These are phyloP conservation scores for Yamadazyma kanchanaburiensis DNA, from an alignment of 1,139 yeast genomes.

Conservation along the genomic window DNA sequence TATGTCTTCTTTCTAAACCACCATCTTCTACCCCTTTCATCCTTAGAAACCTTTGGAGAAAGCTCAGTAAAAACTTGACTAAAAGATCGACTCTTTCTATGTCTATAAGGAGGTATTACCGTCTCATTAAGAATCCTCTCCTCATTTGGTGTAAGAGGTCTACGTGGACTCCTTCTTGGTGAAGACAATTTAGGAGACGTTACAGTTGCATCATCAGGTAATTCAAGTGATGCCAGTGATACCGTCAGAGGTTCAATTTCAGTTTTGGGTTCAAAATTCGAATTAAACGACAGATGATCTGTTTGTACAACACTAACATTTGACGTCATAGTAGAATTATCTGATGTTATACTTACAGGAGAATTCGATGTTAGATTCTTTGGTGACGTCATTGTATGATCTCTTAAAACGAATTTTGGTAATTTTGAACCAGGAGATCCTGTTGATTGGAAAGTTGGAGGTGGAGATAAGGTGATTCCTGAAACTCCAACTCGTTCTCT, in stretches of 20 bases:
- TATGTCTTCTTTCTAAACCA: too few species aligned
- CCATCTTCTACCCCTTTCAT: too few species aligned
- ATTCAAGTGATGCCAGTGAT: constrained; percentile 8
- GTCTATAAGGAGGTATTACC: constrained; percentile 22
- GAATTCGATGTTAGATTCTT: constrained; percentile 18
- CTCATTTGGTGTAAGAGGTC: constrained; percentile 30
- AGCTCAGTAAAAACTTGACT: constrained; percentile 9
- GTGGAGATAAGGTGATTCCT: constrained; percentile 12
- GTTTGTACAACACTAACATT: constrained; percentile 29
- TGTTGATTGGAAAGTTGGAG: constrained; percentile 8
- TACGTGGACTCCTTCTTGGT: constrained; percentile 17
- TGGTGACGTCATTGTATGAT: constrained; percentile 7
- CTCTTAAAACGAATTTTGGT: constrained; percentile 6
- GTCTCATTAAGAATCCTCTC: constrained; percentile 25
- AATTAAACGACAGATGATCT: constrained; percentile 28
- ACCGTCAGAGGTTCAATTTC: background rate
- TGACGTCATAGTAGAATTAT: constrained; percentile 28
- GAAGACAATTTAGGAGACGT: constrained; percentile 2
- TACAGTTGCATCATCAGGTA: constrained; percentile 1
- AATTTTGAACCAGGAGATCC: constrained; percentile 2
- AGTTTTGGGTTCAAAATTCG: constrained; percentile 12
- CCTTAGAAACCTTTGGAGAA: constrained; percentile 10
- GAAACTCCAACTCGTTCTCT: constrained; percentile 12
- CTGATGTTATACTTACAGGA: constrained; percentile 28
- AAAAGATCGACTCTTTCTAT: constrained; percentile 12